Percentiles rank a stretch among this genome's conserved stretches.
These are phyloP conservation scores for Microascus cirrosus DNA, from an alignment of 2,329 filamentous ascomycete species.

Conservation along the genomic window DNA sequence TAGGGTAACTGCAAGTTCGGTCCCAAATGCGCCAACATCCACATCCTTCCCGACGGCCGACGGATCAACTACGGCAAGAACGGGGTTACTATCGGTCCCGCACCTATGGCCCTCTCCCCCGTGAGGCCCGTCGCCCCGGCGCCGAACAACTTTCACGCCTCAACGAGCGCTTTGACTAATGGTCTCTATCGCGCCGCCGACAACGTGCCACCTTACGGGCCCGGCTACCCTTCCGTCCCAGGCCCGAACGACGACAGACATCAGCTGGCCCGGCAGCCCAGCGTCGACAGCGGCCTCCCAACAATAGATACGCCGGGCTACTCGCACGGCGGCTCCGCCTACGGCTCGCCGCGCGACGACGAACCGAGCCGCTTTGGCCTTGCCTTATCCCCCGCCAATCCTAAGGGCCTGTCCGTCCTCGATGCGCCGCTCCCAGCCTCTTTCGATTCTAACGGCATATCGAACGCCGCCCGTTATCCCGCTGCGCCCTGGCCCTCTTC, in stretches of 20 bases:
- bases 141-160: conserved; percentile 49
- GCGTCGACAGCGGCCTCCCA: conserved; percentile 43
- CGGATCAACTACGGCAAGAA: conserved; percentile 73
- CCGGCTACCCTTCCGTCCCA: conserved; percentile 24
- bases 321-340: conserved; percentile 47
- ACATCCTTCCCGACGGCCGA: conserved; percentile 86
- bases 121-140: background rate
- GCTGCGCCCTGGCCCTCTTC: conserved; percentile 80
- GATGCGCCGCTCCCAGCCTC: conserved; percentile 89
- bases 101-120: conserved; percentile 39
- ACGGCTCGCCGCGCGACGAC: conserved; percentile 75
- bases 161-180: conserved; percentile 55
- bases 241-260: conserved; percentile 21
- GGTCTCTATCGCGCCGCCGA: conserved; percentile 34
- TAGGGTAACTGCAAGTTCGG: conserved; percentile 99
- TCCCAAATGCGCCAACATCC: conserved; percentile 91
- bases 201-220: conserved; percentile 21
- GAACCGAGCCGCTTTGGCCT: conserved; percentile 48
- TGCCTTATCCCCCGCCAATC: conserved; percentile 65
- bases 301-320: conserved; percentile 48
- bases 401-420: conserved; percentile 70
- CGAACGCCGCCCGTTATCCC: conserved; percentile 72
- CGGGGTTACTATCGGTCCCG: conserved; percentile 52
- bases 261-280: conserved; percentile 34
- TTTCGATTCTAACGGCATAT: conserved; percentile 93